Evolutionary conservation across 805 yeast genomes (phyloP).

Genomic region (Candida insectalens): DNA sequence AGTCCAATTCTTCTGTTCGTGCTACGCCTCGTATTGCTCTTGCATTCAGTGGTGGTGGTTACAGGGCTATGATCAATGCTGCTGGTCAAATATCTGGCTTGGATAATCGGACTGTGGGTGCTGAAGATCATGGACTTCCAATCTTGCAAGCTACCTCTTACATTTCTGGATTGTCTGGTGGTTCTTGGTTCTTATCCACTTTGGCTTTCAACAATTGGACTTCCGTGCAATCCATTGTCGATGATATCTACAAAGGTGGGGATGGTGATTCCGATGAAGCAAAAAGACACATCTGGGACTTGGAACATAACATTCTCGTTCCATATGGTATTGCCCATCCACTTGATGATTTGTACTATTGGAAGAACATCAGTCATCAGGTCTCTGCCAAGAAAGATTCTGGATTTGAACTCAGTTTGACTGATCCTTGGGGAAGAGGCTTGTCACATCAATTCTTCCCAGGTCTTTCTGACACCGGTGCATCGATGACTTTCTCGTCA

Average conservation of each 20-base stretch:
- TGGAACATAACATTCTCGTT: slow-evolving; percentile 47
- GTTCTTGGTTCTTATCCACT: slow-evolving; percentile 72
- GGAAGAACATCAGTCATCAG: slow-evolving; percentile 44
- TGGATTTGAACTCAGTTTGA: slow-evolving; percentile 57
- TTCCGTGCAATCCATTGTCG: slow-evolving; percentile 49
- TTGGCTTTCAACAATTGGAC: slow-evolving; percentile 66
- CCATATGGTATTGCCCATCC: slow-evolving; percentile 59
- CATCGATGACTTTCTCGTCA: slow-evolving; percentile 48
- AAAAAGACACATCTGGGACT: slow-evolving; percentile 74
- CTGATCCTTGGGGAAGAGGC: slow-evolving; percentile 77
- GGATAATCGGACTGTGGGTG: slow-evolving; percentile 58
- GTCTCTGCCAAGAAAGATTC: slow-evolving; percentile 45
- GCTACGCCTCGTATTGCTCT: slow-evolving; percentile 36
- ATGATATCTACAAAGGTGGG: slow-evolving; percentile 23
- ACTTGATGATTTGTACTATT: slow-evolving; percentile 39
- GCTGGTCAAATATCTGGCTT: slow-evolving; percentile 78
- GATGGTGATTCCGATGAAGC: too few species aligned
- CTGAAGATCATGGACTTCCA: slow-evolving; percentile 48
- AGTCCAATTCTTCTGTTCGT: slow-evolving; percentile 26
- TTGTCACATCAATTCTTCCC: slow-evolving; percentile 67
- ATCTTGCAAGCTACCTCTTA: slow-evolving; percentile 69
- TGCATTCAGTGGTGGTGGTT: slow-evolving; percentile 82
- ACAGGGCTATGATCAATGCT: slow-evolving; percentile 78
- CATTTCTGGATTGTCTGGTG: slow-evolving; percentile 74
- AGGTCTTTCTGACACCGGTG: slow-evolving; percentile 49